Base-by-base conservation (phyloP, 177 flowering plant genomes). In the Vitis hybrid region DNA sequence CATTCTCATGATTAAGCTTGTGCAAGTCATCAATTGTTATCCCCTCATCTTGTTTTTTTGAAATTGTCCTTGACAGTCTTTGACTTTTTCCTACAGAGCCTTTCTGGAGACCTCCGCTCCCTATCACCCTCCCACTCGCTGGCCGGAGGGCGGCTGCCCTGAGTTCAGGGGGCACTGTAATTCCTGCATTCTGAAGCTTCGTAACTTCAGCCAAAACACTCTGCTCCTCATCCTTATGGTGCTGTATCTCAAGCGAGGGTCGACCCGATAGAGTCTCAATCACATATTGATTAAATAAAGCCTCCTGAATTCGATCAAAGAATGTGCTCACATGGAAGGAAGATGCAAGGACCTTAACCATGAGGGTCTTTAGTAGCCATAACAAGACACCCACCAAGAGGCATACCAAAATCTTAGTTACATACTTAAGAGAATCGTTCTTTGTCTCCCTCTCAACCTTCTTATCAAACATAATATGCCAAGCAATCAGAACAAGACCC, bases 251-350 rank as follows among this genome's bases (percentile, higher is more conserved):
- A 54, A 87, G 59, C 73, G 82, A 23, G 1, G 97, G 97, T 1
- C 83, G 87, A 17, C 95, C 97, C 0, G 95, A 89, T 1, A 94
- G 81, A 0, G 91, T 82, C 78, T 89, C 91, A 2, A 93, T 86
- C 76, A 94, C 91, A 68, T 80, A 91, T 69, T 94, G 97, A 56
- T 88, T 85, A 60, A 91, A 94, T 69, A 94, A 21, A 0, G 95
- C 74, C 14, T 92, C 97, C 68, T 93, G 95, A 67, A 93, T 91
- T 54, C 99, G 69, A 72, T 94, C 98, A 50, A 94, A 94, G 75
- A 80, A 94, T 0, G 92, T 79, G 63, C 87, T 92, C 10, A 93
- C 91, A 75, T 94, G 97, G 73, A 92, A 94, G 0, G 91, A 85
- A 2, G 97, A 91, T 1, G 99, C 97, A 1, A 91, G 70, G 1